Percentiles rank a stretch among this genome's conserved stretches.
Conservation (phyloP, 306 rosid genomes). For the Chamaecrista fasciculata region DNA sequence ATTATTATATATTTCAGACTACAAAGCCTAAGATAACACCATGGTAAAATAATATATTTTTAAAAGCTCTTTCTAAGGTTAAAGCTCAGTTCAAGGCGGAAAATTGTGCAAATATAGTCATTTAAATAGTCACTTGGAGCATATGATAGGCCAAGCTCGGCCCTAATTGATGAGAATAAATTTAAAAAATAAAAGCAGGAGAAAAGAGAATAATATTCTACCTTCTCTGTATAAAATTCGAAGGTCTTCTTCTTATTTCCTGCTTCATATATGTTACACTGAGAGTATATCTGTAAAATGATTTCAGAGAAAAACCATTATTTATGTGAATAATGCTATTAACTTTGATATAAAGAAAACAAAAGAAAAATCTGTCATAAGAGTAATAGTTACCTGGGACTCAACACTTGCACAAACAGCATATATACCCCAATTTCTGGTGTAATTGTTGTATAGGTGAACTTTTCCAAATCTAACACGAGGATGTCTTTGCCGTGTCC, state of each 20-base stretch:
- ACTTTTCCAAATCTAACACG: conserved; percentile 85
- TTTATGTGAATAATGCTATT: neutral
- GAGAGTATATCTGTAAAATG: conserved; percentile 63
- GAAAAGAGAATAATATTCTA: conserved; percentile 26
- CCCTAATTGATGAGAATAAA: neutral
- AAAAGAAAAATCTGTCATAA: neutral
- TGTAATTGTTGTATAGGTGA: conserved; percentile 88
- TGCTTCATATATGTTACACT: conserved; percentile 76
- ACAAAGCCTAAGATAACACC: conserved; percentile 9
- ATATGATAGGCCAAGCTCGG: neutral
- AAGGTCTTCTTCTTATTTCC: conserved; percentile 70
- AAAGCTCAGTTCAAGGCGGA: neutral
- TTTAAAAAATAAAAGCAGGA: conserved; percentile 1
- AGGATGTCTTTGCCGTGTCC: conserved; percentile 88
- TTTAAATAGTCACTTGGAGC: neutral
- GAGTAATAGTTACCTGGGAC: conserved; percentile 55
- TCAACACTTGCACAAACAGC: conserved; percentile 98
- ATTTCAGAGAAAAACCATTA: conserved; percentile 7
- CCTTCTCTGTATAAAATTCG: conserved; percentile 76
- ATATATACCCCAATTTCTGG: conserved; percentile 86
- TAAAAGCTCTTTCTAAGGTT: neutral
- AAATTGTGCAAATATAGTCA: neutral
- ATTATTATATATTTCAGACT: neutral
- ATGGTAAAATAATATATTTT: conserved; percentile 1
- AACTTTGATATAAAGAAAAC: neutral